Evolutionary conservation across 2,329 filamentous ascomycete genomes (phyloP), one percentile per base, ranked within the genome.

Genomic region (Didymella segeticola): DNA sequence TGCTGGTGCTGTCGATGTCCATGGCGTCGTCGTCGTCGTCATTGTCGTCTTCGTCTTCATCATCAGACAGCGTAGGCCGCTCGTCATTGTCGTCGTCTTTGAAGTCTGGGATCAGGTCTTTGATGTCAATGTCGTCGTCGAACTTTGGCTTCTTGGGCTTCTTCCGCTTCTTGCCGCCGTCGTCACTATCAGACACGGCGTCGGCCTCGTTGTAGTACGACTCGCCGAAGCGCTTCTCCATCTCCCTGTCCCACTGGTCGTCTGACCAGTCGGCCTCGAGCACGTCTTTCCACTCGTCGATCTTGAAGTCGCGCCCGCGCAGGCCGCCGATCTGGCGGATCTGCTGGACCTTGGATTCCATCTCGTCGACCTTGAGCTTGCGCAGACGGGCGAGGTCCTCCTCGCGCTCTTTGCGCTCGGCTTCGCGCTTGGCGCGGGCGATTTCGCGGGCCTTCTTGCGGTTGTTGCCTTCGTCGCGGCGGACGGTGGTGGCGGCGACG

Each of bases 101-200:
- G 69, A 96, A 96, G 57, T 96, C 91, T 1, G 91, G 92, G 23
- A 96, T 79, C 43, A 97, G 82, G 73, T 96, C 93, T 57, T 89
- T 91, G 78, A 99, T 98, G 71, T 98, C 93, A 66, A 99, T 97
- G 71, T 99, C 95, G 68, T 98, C 92, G 66, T 97, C 91, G 89
- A 93, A 99, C 58, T 86, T 90, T 9, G 91, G 91, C 78, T 96
- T 96, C 81, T 90, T 91, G 9, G 83, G 77, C 62, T 85, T 86
- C 69, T 84, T 86, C 72, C 85, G 86, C 47, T 70, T 75, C 48
- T 69, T 70, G 19, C 56, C 63, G 43, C 70, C 80, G 3, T 67
- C 70, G 2, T 67, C 70, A 25, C 60, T 64, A 10, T 68, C 72
- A 1, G 56, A 60, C 6, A 33, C 65, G 6, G 78, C 82, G 11